Evolutionary conservation across 306 rosid genomes (phyloP), one percentile per base, ranked within the genome.

Genomic region (Geum urbanum): DNA sequence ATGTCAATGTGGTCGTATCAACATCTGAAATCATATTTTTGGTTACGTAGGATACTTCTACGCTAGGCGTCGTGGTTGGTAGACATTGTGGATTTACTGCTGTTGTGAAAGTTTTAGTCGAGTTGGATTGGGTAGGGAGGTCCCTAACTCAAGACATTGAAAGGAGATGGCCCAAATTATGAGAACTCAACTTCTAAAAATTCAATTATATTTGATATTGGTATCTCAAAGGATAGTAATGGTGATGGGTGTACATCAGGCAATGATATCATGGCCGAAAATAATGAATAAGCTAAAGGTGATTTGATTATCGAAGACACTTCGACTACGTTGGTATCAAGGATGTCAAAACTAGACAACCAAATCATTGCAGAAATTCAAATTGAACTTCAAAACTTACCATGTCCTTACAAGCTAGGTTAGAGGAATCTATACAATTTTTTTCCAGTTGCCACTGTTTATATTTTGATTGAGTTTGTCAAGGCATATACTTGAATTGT

Each of bases 1-100:
- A 63, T 67, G 63, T 68, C 56, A 32, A 20, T 57, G 48, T 22
- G 48, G 53, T 27, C 53, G 48, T 69, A 56, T 79, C 15, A 65
- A 59, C 35, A 48, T 45, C 72, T 79, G 64, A 48, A 5, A 15
- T 59, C 37, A 72, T 54, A 68, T 76, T 67, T 27, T 85, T 73
- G 72, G 72, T 78, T 49, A 44, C 87, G 79, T 69, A 94, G 98
- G 98, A 94, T 68, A 88, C 92, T 72, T 79, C 91, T 75, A 94
- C 98, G n/a, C 77, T 94, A 73, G 91, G 96, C 50, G 92, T 87
- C 11, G 98, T 90, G 63, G 81, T 94, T 73, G 85, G 88, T 58
- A 80, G 92, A 81, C 96, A 87, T 66, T 85, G 95, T 80, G 96
- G 98, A 76, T 94, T 87, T 88, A 94, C 90, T n/a, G 96, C 98